phyloP scores from a whole-genome alignment of 2,329 filamentous ascomycete species.

The Colletotrichum chrysophilum region DNA sequence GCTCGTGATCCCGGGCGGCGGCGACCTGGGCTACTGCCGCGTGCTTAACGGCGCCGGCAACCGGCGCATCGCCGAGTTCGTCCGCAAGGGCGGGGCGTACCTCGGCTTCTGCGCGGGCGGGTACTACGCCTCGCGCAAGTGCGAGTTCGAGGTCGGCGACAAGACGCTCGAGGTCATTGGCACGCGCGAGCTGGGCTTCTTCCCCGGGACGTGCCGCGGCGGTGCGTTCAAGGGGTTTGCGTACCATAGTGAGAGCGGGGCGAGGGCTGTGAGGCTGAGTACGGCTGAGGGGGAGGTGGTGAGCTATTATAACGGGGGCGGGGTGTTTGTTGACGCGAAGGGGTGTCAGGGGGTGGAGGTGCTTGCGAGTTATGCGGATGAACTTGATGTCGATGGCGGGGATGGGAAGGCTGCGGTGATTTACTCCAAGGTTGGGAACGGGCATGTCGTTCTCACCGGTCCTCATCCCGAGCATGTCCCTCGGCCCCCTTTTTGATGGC shows the following conservation, averaged over 20 bases:
- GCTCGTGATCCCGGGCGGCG: conserved; percentile 90
- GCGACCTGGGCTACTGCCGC: conserved; percentile 90
- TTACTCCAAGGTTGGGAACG: conserved; percentile 82
- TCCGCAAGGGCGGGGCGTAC: conserved; percentile 84
- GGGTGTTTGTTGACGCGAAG: conserved; percentile 84
- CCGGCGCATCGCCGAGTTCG: conserved; percentile 80
- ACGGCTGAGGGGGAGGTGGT: conserved; percentile 64
- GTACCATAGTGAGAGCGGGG: conserved; percentile 87
- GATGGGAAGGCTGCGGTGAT: conserved; percentile 79
- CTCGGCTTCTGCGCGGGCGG: conserved; percentile 94
- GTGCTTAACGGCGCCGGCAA: conserved; percentile 89
- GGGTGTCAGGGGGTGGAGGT: conserved; percentile 75
- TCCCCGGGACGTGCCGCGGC: conserved; percentile 83
- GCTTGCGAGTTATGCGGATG: conserved; percentile 78
- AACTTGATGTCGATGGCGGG: conserved; percentile 78
- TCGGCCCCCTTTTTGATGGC: neutral
- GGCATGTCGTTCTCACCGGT: conserved; percentile 79
- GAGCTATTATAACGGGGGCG: conserved; percentile 93
- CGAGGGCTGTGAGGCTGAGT: conserved; percentile 71
- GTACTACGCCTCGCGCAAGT: conserved; percentile 82
- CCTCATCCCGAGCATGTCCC: conserved; percentile 83
- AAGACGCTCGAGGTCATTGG: conserved; percentile 84
- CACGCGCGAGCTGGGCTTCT: conserved; percentile 84
- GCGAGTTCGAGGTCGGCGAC: conserved; percentile 87
- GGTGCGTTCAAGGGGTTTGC: conserved; percentile 88